Evolutionary conservation across 306 rosid species (phyloP).

Genomic region (Oxytropis ochrocephala): DNA sequence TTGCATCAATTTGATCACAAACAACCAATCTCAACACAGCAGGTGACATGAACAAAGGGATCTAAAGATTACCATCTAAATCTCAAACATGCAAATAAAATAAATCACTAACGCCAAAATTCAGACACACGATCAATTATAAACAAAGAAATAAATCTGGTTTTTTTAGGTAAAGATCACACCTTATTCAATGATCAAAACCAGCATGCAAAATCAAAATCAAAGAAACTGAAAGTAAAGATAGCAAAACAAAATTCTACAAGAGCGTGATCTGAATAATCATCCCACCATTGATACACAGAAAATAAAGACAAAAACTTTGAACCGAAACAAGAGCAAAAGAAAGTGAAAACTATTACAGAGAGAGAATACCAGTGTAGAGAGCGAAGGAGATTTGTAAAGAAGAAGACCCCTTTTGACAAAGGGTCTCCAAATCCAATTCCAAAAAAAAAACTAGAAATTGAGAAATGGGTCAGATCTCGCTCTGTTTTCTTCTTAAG

Average conservation of each 20-base stretch:
- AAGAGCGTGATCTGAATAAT: slow-evolving; percentile 13
- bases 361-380: slow-evolving; percentile 11
- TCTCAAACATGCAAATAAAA: slow-evolving; percentile 27
- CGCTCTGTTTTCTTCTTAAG: slow-evolving; percentile 19
- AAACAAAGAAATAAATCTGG: neutral
- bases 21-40: neutral
- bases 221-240: neutral
- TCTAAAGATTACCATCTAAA: slow-evolving; percentile 10
- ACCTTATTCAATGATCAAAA: slow-evolving; percentile 5
- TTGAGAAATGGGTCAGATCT: slow-evolving; percentile 36
- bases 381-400: slow-evolving; percentile 20
- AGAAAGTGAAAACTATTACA: neutral
- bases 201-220: slow-evolving; percentile 29
- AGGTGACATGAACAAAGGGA: neutral
- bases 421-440: slow-evolving; percentile 46
- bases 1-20: slow-evolving; percentile 14
- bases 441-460: slow-evolving; percentile 3
- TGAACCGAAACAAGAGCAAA: neutral
- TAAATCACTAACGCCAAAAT: slow-evolving; percentile 2
- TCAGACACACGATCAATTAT: neutral
- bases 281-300: slow-evolving; percentile 14
- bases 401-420: slow-evolving; percentile 35
- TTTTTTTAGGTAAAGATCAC: neutral
- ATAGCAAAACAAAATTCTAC: neutral
- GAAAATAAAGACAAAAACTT: neutral